Evolutionary conservation across 345 rosid species (phyloP).

Genomic region (Populus alba): DNA sequence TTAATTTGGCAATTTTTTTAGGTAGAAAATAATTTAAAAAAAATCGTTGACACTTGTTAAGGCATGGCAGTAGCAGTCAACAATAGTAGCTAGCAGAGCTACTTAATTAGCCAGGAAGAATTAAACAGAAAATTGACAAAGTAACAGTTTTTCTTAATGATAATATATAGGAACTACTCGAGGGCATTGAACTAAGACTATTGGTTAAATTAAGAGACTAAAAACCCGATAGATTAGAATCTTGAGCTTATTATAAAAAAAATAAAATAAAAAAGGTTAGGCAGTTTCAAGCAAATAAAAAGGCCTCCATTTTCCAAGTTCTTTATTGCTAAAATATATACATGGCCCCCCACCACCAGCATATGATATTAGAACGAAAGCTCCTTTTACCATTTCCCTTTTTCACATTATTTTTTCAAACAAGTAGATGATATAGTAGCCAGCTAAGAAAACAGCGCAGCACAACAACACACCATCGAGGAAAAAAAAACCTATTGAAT

Average conservation of each 20-base stretch:
- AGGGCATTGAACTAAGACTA: slow-evolving; percentile 17
- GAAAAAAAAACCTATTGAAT: background rate
- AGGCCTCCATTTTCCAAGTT: background rate
- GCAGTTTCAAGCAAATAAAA: slow-evolving; percentile 25
- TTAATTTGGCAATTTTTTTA: no score
- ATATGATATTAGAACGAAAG: background rate
- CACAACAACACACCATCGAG: background rate
- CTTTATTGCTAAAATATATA: background rate
- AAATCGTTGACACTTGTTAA: background rate
- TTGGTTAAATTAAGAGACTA: background rate
- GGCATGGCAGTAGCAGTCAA: background rate
- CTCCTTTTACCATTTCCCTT: slow-evolving; percentile 17
- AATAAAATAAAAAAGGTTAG: slow-evolving; percentile 10
- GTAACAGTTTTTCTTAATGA: slow-evolving; percentile 1
- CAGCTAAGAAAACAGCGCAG: slow-evolving; percentile 17
- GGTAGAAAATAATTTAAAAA: no score
- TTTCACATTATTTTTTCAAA: slow-evolving; percentile 40
- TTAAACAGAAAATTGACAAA: background rate
- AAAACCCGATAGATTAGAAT: background rate
- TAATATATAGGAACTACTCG: background rate
- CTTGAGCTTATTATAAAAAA: background rate
- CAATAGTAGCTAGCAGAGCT: background rate
- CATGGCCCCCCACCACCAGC: background rate
- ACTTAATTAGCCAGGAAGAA: background rate
- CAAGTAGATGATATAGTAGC: slow-evolving; percentile 26